Evolutionary conservation across 768 basidiomycete genomes (phyloP).

Genomic region (Boletus sp.): DNA sequence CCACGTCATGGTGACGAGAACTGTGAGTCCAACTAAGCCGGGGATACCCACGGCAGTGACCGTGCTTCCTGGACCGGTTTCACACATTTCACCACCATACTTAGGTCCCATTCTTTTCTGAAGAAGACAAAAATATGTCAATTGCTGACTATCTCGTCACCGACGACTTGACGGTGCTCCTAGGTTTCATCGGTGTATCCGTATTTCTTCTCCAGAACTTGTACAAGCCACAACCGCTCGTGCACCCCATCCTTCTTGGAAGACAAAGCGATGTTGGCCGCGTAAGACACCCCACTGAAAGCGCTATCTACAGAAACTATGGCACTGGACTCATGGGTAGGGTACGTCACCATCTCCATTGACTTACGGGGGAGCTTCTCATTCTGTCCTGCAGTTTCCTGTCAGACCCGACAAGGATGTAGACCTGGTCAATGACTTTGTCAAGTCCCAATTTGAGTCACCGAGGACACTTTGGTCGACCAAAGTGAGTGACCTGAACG

Average conservation of each 20-base stretch:
- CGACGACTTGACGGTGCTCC: slow-evolving; percentile 76
- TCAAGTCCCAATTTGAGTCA: slow-evolving; percentile 63
- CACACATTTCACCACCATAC: neutral
- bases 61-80: neutral
- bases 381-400: slow-evolving; percentile 55
- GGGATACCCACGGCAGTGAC: slow-evolving; percentile 7
- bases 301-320: slow-evolving; percentile 89
- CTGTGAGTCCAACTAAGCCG: no score
- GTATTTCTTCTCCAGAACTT: slow-evolving; percentile 75
- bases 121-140: slow-evolving; percentile 32
- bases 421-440: slow-evolving; percentile 61
- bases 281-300: slow-evolving; percentile 78
- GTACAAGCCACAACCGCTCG: slow-evolving; percentile 80
- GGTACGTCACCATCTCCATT: slow-evolving; percentile 43
- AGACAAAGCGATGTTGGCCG: slow-evolving; percentile 87
- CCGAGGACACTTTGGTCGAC: slow-evolving; percentile 79
- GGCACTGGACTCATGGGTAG: slow-evolving; percentile 79
- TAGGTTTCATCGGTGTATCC: slow-evolving; percentile 72
- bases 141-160: slow-evolving; percentile 64
- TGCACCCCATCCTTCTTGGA: slow-evolving; percentile 92
- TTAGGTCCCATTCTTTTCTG: neutral
- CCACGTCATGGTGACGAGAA: no score
- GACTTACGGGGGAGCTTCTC: neutral
- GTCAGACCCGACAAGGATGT: slow-evolving; percentile 70
- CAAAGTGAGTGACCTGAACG: slow-evolving; percentile 45